Evolutionary conservation across 345 rosid genomes (phyloP), one percentile per base, ranked within the genome.

Genomic region (Dipteronia dyeriana): DNA sequence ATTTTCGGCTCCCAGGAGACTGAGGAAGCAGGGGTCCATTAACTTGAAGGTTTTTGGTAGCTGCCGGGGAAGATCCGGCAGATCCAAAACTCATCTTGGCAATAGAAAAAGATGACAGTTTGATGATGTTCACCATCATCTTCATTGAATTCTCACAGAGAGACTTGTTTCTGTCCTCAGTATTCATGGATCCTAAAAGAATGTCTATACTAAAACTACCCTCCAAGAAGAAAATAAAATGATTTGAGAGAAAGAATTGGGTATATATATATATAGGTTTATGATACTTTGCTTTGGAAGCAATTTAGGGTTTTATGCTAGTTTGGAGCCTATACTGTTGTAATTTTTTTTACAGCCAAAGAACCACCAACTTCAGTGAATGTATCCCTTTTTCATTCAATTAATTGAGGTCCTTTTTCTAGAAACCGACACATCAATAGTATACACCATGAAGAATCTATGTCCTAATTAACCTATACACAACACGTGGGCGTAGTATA

Each of bases 81-180:
- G 75, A 66, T 26, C 94, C 92, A 26, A 84, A 88, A 79, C 84
- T 83, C 76, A 67, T 74, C 70, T 83, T 79, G 60, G 90, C 87
- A 51, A 91, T 78, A 9, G 89, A 89, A 75, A 89, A 79, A 22
- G 92, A 82, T 16, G 91, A 91, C 57, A 71, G 19, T 73, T 73
- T 89, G 17, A 89, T 57, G 76, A 89, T 82, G 77, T 78, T 87
- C 12, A 75, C 77, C 67, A 81, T 81, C 83, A 89, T 72, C 82
- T 89, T 80, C 86, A 89, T 66, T 31, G 92, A 89, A 9, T 79
- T 84, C 80, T 81, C 87, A 38, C 84, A 71, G 0, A 91, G 74
- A 34, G 95, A 86, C 63, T 66, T 82, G 77, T 39, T 82, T 51
- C 85, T 79, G 23, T 70, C 66, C 19, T 81, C 81, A 19, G 56